Base-by-base conservation (phyloP, 2,329 filamentous ascomycete species). In the Coniochaeta sp. region DNA sequence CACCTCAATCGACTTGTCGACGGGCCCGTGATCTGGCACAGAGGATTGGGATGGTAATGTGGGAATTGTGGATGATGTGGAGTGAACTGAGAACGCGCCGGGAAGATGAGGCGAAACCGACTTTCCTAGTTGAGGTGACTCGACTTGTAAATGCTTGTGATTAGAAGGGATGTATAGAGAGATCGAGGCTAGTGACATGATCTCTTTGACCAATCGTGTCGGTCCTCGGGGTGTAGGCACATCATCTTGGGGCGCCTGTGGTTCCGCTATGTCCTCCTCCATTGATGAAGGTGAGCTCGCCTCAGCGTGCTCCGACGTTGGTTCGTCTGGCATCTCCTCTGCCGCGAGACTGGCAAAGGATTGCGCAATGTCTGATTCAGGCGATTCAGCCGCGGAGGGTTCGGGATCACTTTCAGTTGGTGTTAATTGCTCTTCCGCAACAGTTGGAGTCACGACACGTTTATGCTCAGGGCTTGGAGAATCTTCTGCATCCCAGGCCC, bases 61-160 rank as follows among this genome's bases (percentile, higher is more conserved):
- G 62, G 71, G 59, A 63, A 69, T 68, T 76, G 72, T 19, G 9
- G 64, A 44, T 24, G 58, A 34, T 16, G 61, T 40, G 5, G 69
- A 67, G 60, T 80, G 71, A 1, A 83, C 72, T 0, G 85, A 88
- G 68, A 88, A 88, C 2, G 85, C 79, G 0, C 85, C 86, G 1
- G 85, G 85, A 3, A 87, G 69, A 66, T 85, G 77, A 0, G 79
- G 78, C n/a, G 76, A 76, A 12, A 75, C 63, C 1, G 79, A 81
- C 40, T 67, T 71, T 0, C 68, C 67, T 40, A 79, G 61, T 9
- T 67, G 61, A 26, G 59, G 62, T 1, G 60, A 62, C 16, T 72
- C 65, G 7, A 78, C 67, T 24, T 77, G 69, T 28, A 78, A 66
- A 54, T 79, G 75, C 11, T 79, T 72, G 64, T 82, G 79, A 7